Conservation (phyloP, 805 yeast species). For the Kluyveromyces dobzhanskii region DNA sequence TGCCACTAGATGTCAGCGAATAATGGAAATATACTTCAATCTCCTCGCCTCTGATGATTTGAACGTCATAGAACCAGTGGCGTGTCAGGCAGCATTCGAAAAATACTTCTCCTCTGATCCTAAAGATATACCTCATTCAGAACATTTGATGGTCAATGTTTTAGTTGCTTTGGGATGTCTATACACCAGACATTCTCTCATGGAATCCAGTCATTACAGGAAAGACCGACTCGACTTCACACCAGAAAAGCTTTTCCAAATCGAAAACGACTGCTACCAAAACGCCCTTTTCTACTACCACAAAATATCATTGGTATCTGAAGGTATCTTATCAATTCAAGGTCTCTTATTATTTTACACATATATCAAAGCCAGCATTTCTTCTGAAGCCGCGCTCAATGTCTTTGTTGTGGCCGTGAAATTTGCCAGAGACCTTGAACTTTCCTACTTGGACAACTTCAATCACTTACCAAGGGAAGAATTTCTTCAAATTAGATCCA, state of each 20-base stretch:
- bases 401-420: conserved; percentile 40
- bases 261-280: conserved; percentile 27
- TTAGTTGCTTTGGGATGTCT: conserved; percentile 18
- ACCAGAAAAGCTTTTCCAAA: conserved; percentile 15
- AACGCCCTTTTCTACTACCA: conserved; percentile 47
- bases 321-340: conserved; percentile 43
- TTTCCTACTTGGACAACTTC: conserved; percentile 42
- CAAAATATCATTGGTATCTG: conserved; percentile 40
- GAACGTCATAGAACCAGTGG: conserved; percentile 13
- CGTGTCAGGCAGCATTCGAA: conserved; percentile 12
- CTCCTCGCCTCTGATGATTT: conserved; percentile 15
- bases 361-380: conserved; percentile 29
- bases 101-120: conserved; percentile 14
- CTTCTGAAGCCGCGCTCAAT: conserved; percentile 36
- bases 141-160: conserved; percentile 19
- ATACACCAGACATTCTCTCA: conserved; percentile 9
- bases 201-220: conserved; percentile 13
- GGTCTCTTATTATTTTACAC: conserved; percentile 42
- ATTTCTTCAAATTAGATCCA: conserved; percentile 28
- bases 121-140: conserved; percentile 18
- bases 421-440: conserved; percentile 49
- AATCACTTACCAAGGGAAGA: conserved; percentile 32
- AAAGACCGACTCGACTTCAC: conserved; percentile 18
- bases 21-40: conserved; percentile 17
- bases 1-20: conserved; percentile 15